These are phyloP conservation scores for Avena sativa DNA, from an alignment of 176 grass and related monocot genomes.

Conservation along the genomic window DNA sequence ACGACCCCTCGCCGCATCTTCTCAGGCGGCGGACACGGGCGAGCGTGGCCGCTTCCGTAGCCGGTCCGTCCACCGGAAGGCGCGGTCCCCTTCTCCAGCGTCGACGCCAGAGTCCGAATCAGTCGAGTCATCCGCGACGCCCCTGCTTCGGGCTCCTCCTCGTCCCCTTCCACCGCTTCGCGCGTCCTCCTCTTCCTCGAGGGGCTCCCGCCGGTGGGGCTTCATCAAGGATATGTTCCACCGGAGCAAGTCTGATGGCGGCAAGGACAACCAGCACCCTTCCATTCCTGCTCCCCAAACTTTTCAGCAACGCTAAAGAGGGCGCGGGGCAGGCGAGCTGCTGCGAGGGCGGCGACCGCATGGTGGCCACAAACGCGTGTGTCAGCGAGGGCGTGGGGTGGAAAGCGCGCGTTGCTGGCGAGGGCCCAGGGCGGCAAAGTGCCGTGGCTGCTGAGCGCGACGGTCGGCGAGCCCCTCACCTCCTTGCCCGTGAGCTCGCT, in stretches of 20 bases:
- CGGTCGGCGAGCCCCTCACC: too few relatives aligned
- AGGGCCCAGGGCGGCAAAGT: too few relatives aligned
- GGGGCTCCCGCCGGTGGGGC: slow-evolving; percentile 75
- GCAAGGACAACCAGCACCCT: slow-evolving; percentile 17
- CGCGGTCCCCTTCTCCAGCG: slow-evolving; percentile 28
- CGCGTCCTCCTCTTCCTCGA: slow-evolving; percentile 47
- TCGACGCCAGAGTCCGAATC: neutral
- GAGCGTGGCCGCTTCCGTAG: slow-evolving; percentile 52
- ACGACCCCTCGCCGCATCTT: neutral
- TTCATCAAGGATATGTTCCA: slow-evolving; percentile 93
- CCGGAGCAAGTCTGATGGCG: slow-evolving; percentile 86
- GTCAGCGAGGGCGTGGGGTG: too few relatives aligned
- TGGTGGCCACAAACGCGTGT: too few relatives aligned
- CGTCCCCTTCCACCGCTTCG: slow-evolving; percentile 55
- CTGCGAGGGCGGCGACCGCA: too few relatives aligned
- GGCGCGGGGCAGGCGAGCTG: too few relatives aligned
- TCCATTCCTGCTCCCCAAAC: neutral
- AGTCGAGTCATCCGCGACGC: slow-evolving; percentile 1
- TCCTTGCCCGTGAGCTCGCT: too few relatives aligned
- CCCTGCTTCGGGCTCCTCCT: slow-evolving; percentile 49
- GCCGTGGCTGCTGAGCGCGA: too few relatives aligned
- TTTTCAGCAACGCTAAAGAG: neutral
- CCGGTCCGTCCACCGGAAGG: slow-evolving; percentile 58
- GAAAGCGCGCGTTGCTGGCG: too few relatives aligned
- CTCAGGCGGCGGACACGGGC: neutral